Evolutionary conservation across 371 early-diverging fungal species (phyloP), one percentile per base, ranked within the genome.

Genomic region (Mucor mucedo): DNA sequence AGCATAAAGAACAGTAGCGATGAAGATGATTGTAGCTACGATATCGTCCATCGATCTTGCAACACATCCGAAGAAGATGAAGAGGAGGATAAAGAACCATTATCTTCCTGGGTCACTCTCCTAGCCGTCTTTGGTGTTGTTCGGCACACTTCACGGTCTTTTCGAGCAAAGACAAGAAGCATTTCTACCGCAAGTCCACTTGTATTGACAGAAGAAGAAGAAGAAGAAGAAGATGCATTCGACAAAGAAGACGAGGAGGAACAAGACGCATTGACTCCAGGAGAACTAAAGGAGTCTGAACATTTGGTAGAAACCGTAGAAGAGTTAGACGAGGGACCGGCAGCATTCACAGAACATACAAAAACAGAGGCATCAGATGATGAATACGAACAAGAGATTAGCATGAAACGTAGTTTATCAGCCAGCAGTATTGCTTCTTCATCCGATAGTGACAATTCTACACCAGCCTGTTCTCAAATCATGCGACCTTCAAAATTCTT

Each of bases 361-460:
- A 35, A 63, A 14, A 58, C 42, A 28, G 49, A 55, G 41, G 62
- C 45, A 28, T 13, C 13, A 13, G 47, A 45, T 13, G 11, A 42
- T 6, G 53, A 53, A 21, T 14, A 42, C 1, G 55, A 55, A 48
- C 32, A 45, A 6, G 33, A 16, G 35, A 16, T 21, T 11, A 42
- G 52, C 7, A 40, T 58, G 11, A 32, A 49, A 9, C 41, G 64
- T 27, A 57, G 44, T 0, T 27, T 52, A 27, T 63, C 64, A 3
- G 29, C 44, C 10, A 63, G 64, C 29, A 63, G 64, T 44, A 45
- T 47, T 21, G 38, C 59, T n/a, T 56, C 63, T 2, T 52, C 63
- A 13, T 42, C 57, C 27, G 55, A 63, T 42, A 50, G 57, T 4
- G 57, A 63, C 8, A 55, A 55, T 32, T 56, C 56, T 2, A 53